Conservation (phyloP, 371 early-diverging fungal genomes). For the Choanephora cucurbitarum region DNA sequence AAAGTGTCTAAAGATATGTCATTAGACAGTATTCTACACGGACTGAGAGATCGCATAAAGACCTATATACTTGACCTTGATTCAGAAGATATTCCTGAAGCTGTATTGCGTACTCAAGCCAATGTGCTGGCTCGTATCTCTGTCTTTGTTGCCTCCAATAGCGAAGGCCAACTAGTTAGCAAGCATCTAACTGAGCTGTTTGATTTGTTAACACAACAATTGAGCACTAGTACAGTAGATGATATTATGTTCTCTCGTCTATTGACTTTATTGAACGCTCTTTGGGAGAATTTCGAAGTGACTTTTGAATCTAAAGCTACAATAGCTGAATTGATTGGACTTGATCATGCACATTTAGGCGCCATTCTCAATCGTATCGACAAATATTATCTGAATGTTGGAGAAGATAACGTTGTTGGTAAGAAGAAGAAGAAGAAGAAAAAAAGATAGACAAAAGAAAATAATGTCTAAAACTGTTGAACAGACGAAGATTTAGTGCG, state of each 20-base stretch:
- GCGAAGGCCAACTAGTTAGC: conserved; percentile 12
- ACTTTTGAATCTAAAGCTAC: conserved; percentile 21
- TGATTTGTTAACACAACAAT: conserved; percentile 11
- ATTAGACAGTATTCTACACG: conserved; percentile 12
- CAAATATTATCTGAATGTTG: conserved; percentile 21
- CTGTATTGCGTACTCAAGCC: conserved; percentile 41
- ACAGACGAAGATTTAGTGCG: conserved; percentile 33
- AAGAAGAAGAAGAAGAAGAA: background rate
- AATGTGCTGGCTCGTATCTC: conserved; percentile 36
- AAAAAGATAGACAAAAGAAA: too few relatives aligned
- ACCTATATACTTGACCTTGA: conserved; percentile 27
- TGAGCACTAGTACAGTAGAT: conserved; percentile 6
- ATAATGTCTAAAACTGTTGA: too few relatives aligned
- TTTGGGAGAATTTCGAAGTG: conserved; percentile 33
- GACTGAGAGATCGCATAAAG: conserved; percentile 28
- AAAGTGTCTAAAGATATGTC: conserved; percentile 24
- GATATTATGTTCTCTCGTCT: conserved; percentile 12
- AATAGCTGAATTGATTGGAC: conserved; percentile 6
- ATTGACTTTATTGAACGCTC: conserved; percentile 27
- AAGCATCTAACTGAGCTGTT: conserved; percentile 13
- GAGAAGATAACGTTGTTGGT: conserved; percentile 38
- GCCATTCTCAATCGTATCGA: conserved; percentile 22
- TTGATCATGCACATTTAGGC: background rate
- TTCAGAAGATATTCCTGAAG: conserved; percentile 36
- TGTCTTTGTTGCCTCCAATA: conserved; percentile 27